phyloP scores from a whole-genome alignment of 2,329 filamentous ascomycete species.

The Colletotrichum euphorbiae region DNA sequence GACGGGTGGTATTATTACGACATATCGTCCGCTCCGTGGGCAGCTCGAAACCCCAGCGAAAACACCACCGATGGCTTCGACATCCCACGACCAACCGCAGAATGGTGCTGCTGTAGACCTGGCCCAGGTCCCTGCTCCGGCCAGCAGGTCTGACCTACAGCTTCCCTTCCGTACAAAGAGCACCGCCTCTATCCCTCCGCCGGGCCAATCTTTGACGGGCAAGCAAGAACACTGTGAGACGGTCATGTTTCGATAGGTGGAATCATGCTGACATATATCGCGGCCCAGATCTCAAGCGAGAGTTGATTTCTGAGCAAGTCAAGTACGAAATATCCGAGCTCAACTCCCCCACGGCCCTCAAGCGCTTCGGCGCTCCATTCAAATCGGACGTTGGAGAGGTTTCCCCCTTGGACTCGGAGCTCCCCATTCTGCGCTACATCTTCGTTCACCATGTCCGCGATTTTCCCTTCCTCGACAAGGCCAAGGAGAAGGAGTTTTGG shows the following conservation, averaged over 20 bases:
- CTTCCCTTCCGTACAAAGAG: constrained; percentile 45
- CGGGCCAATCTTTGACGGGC: constrained; percentile 76
- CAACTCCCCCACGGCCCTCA: constrained; percentile 92
- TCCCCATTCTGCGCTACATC: constrained; percentile 94
- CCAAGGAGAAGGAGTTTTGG: constrained; percentile 99
- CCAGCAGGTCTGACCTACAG: constrained; percentile 25
- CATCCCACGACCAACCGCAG: constrained; percentile 32
- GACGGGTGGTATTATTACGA: background rate
- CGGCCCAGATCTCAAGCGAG: constrained; percentile 86
- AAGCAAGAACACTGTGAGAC: constrained; percentile 96
- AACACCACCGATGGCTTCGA: constrained; percentile 38
- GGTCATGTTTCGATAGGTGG: background rate
- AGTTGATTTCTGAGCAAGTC: constrained; percentile 91
- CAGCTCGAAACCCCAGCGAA: background rate
- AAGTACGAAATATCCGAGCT: constrained; percentile 91
- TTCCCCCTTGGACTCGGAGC: constrained; percentile 90
- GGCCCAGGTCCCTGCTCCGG: constrained; percentile 20
- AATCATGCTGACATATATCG: constrained; percentile 4
- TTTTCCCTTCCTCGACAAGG: constrained; percentile 97
- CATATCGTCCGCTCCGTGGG: constrained; percentile 11
- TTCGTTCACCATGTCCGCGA: constrained; percentile 98
- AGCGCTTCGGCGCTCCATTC: constrained; percentile 95
- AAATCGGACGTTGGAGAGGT: constrained; percentile 93
- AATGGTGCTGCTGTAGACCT: constrained; percentile 40
- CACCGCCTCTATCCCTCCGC: constrained; percentile 49